Base-by-base conservation (phyloP, 495 filamentous ascomycete genomes). In the Xylaria cubensis region DNA sequence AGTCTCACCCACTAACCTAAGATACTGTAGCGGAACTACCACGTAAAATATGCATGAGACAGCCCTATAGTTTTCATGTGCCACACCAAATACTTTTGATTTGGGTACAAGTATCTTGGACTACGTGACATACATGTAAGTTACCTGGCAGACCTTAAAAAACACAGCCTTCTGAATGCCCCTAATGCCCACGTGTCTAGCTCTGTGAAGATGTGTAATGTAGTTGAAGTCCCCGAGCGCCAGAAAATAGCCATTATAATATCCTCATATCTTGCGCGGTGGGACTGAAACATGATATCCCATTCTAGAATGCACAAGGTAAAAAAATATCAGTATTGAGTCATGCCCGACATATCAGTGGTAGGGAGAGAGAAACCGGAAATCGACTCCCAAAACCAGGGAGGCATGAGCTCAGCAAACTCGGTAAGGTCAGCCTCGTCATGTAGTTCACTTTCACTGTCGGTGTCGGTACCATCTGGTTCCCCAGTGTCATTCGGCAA, bases 1-100 rank as follows among this genome's bases (percentile, higher is more conserved):
- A 56, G 53, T 32, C 26, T 56, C 53, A 10, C 53, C 53, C 53
- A 56, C 24, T 26, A n/a, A n/a, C n/a, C n/a, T n/a, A 56, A 56
- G 10, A 13, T 56, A 32, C 21, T 26, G 4, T 24, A 55, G 21
- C 51, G 24, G 51, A 13, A 55, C 24, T 5, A 15, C 24, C 1
- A 15, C 10, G 39, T 42, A 42, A 13, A 42, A 42, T 42, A 42
- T 42, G 13, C 42, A 46, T 44, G 12, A 42, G 41, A 44, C 41
- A 44, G 41, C 12, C 41, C 46, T 48, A 6, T 51, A 55, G 26
- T 2, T n/a, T 2, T 32, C 24, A 56, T 6, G 15, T 55, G 21
- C 21, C 4, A 55, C 21, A 26, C 26, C 15, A 59, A 59, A 36
- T 32, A 59, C 29, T 10, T n/a, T 36, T 61, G 32, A 61, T 61